Evolutionary conservation across 345 rosid genomes (phyloP).

Genomic region (Microthlaspi erraticum): DNA sequence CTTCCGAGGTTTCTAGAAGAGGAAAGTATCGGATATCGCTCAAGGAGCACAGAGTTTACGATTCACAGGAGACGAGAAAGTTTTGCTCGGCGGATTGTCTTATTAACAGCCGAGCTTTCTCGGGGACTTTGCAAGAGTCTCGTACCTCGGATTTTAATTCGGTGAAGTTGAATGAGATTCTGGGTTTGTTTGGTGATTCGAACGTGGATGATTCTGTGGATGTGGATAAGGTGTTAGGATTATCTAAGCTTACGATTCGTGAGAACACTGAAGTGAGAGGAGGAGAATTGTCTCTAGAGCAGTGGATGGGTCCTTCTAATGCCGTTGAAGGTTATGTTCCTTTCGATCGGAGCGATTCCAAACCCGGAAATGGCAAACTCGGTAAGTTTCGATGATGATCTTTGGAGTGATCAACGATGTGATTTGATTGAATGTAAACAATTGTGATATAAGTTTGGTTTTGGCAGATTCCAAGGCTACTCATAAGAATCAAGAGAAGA

Average conservation of each 20-base stretch:
- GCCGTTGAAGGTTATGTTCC: conserved; percentile 96
- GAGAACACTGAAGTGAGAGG: conserved; percentile 53
- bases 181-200: conserved; percentile 53
- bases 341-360: conserved; percentile 38
- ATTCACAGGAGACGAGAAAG: conserved; percentile 58
- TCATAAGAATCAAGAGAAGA: conserved; percentile 40
- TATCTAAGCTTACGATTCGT: conserved; percentile 57
- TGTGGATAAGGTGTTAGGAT: conserved; percentile 51
- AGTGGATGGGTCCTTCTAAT: conserved; percentile 72
- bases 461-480: conserved; percentile 57
- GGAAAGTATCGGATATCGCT: conserved; percentile 71
- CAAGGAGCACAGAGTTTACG: conserved; percentile 78
- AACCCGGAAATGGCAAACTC: conserved; percentile 35
- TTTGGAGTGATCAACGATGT: background rate
- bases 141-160: conserved; percentile 55
- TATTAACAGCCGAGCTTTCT: conserved; percentile 58
- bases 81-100: conserved; percentile 75
- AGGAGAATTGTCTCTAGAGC: conserved; percentile 49
- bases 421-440: too few relatives aligned
- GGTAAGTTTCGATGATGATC: conserved; percentile 42
- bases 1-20: conserved; percentile 55
- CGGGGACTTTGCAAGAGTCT: conserved; percentile 58
- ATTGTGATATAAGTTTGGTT: background rate
- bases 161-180: conserved; percentile 51
- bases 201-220: conserved; percentile 30